phyloP scores from a whole-genome alignment of 83 land plant species.

The Picea abies region DNA sequence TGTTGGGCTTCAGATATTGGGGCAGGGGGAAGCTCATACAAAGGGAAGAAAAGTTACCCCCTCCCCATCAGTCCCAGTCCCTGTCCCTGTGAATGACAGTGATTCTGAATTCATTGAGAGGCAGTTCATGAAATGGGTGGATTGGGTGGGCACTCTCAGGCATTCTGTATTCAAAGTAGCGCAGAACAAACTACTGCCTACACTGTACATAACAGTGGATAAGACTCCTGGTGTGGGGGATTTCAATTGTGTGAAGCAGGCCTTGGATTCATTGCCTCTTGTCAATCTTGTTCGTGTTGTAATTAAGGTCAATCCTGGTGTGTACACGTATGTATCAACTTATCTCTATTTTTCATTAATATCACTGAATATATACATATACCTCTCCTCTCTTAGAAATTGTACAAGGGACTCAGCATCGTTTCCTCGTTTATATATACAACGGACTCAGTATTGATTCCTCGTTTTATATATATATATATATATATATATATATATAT shows the following conservation, averaged over 20 bases:
- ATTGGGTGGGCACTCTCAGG: constrained; percentile 47
- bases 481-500: too few relatives aligned
- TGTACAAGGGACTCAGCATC: too few relatives aligned
- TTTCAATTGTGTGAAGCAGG: constrained; percentile 58
- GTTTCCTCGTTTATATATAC: too few relatives aligned
- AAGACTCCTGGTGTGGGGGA: constrained; percentile 35
- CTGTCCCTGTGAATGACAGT: constrained; percentile 26
- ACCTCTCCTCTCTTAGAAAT: too few relatives aligned
- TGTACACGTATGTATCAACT: constrained; percentile 61
- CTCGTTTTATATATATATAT: too few relatives aligned
- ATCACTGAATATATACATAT: too few relatives aligned
- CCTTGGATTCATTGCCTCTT: constrained; percentile 62
- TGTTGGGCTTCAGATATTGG: constrained; percentile 21
- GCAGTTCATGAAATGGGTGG: constrained; percentile 71
- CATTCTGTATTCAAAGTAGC: constrained; percentile 44
- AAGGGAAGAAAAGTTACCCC: constrained; percentile 33
- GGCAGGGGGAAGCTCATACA: constrained; percentile 29
- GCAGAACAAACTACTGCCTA: constrained; percentile 63
- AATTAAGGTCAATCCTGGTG: constrained; percentile 67
- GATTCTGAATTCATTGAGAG: constrained; percentile 39
- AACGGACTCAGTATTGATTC: too few relatives aligned
- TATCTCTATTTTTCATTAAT: neutral
- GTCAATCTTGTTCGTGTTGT: constrained; percentile 66
- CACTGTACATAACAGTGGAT: constrained; percentile 44
- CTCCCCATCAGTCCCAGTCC: constrained; percentile 7